Evolutionary conservation across 78 protist species (phyloP).

Genomic region (Dictyostelium brefeldianum): DNA sequence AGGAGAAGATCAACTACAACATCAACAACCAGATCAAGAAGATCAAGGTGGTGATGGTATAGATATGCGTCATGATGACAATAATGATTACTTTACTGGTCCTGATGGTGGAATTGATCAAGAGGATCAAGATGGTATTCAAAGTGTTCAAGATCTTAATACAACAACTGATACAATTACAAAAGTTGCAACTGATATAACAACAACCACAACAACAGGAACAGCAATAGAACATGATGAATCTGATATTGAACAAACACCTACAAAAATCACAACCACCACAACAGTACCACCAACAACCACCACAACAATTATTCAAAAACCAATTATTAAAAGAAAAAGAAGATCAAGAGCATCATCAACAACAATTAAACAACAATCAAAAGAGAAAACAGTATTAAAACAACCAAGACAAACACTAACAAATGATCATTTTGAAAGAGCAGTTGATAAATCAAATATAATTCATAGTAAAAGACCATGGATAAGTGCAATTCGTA

Average conservation of each 20-base stretch:
- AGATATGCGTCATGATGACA: constrained; percentile 4
- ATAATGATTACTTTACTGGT: background rate
- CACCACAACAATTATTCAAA: constrained; percentile 2
- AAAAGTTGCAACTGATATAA: too few relatives aligned
- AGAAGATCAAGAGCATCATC: background rate
- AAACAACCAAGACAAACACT: too few relatives aligned
- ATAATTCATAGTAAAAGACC: background rate
- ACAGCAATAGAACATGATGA: background rate
- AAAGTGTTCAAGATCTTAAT: background rate
- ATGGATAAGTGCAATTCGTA: background rate
- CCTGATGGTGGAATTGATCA: background rate
- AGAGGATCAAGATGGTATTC: background rate
- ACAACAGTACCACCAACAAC: background rate
- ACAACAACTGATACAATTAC: background rate
- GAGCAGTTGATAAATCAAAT: too few relatives aligned
- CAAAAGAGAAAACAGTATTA: too few relatives aligned
- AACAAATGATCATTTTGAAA: too few relatives aligned
- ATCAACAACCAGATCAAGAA: background rate
- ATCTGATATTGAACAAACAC: background rate
- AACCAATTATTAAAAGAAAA: background rate
- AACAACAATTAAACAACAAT: background rate
- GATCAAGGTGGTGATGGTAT: background rate
- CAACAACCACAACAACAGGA: background rate
- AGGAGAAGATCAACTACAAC: too few relatives aligned
- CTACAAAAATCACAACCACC: background rate